These are phyloP conservation scores for Dacryopinax primogenitus DNA, from an alignment of 768 basidiomycete genomes.

Conservation along the genomic window DNA sequence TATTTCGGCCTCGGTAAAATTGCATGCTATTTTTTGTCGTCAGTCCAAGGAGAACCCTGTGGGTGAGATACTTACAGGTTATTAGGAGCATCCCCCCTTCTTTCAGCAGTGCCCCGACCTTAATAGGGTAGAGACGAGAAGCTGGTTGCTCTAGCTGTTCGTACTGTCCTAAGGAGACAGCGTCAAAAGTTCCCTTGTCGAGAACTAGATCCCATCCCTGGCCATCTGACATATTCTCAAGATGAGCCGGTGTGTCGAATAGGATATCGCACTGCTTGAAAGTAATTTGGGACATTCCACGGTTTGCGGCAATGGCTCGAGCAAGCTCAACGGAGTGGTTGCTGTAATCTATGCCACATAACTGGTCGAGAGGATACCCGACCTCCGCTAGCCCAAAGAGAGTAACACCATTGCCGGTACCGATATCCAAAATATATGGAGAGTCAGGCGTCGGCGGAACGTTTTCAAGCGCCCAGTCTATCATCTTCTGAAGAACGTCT, in stretches of 20 bases:
- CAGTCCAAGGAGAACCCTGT: neutral
- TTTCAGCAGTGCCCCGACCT: slow-evolving; percentile 44
- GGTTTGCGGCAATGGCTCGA: slow-evolving; percentile 39
- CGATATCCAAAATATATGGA: slow-evolving; percentile 58
- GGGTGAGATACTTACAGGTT: slow-evolving; percentile 47
- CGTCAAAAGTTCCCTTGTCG: slow-evolving; percentile 85
- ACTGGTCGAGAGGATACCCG: slow-evolving; percentile 41
- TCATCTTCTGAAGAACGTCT: slow-evolving; percentile 66
- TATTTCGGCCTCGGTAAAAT: slow-evolving; percentile 71
- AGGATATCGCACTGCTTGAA: slow-evolving; percentile 59
- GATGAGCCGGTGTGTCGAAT: slow-evolving; percentile 33
- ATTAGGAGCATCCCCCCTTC: slow-evolving; percentile 62
- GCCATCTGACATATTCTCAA: slow-evolving; percentile 16
- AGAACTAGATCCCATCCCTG: slow-evolving; percentile 57
- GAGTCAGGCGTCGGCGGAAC: slow-evolving; percentile 34
- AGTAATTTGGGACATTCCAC: slow-evolving; percentile 32
- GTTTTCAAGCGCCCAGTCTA: slow-evolving; percentile 48
- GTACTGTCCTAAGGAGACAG: slow-evolving; percentile 58
- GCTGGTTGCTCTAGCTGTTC: slow-evolving; percentile 42
- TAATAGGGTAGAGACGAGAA: slow-evolving; percentile 45
- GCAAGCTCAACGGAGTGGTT: slow-evolving; percentile 55
- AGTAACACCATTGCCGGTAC: slow-evolving; percentile 67
- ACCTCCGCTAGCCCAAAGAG: slow-evolving; percentile 57
- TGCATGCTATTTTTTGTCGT: slow-evolving; percentile 43
- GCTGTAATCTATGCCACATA: slow-evolving; percentile 69